Percentiles rank a stretch among this genome's conserved stretches.
Conservation (phyloP, 2,329 filamentous ascomycete species). For the Paraconiothyrium sp. region DNA sequence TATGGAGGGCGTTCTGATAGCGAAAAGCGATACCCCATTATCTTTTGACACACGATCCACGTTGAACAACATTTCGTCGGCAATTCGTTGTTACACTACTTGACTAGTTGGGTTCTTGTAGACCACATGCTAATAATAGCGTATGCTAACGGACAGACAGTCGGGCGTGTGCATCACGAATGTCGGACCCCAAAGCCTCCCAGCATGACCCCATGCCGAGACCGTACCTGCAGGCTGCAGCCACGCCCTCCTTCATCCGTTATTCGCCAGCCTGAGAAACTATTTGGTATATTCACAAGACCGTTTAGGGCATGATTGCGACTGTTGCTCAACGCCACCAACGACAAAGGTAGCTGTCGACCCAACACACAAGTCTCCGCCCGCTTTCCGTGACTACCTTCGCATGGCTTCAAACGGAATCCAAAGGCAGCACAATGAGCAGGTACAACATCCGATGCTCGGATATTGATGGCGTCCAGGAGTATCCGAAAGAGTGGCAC, state of each 20-base stretch:
- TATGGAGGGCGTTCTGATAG: conserved; percentile 1
- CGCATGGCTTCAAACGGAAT: not conserved
- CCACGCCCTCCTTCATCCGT: not conserved
- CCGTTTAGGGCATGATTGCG: conserved; percentile 8
- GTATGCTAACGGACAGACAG: not conserved
- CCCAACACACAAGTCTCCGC: no score
- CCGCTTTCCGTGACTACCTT: not conserved
- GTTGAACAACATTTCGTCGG: not conserved
- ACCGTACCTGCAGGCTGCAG: conserved; percentile 7
- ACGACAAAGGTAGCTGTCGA: not conserved
- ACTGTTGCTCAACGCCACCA: not conserved
- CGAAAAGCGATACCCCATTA: conserved; percentile 11
- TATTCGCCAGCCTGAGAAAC: not conserved
- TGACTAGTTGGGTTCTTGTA: not conserved
- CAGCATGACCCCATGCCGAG: not conserved
- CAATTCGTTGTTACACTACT: no score
- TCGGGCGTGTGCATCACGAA: not conserved
- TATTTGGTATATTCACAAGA: not conserved
- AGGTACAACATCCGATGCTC: not conserved
- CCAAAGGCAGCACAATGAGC: not conserved
- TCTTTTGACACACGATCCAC: not conserved
- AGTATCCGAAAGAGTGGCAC: conserved; percentile 1
- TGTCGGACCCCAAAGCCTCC: not conserved
- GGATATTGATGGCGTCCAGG: not conserved
- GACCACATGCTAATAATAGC: not conserved